Evolutionary conservation across 768 basidiomycete species (phyloP).

Genomic region (Naematelia aurantialba): DNA sequence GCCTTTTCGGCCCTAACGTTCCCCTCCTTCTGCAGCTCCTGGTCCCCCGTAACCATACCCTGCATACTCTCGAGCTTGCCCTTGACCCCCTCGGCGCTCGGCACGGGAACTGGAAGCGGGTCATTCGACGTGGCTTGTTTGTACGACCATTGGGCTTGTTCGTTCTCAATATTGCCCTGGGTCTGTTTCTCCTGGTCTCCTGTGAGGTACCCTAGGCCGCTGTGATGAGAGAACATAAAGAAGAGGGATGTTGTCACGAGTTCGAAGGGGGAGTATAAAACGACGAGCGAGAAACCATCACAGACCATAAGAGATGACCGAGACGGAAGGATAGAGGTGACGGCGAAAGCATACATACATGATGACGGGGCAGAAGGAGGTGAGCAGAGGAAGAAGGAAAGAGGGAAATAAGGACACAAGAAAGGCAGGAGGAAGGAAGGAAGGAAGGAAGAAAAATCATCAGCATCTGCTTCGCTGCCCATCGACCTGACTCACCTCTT

Average conservation of each 20-base stretch:
- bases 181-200: constrained; percentile 41
- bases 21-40: constrained; percentile 42
- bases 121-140: constrained; percentile 38
- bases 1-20: constrained; percentile 47
- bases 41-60: constrained; percentile 47
- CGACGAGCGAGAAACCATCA: too few species aligned
- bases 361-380: not conserved
- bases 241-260: not conserved
- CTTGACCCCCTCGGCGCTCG: constrained; percentile 35
- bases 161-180: constrained; percentile 41
- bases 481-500: constrained; percentile 30
- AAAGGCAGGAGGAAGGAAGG: not conserved
- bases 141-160: constrained; percentile 46
- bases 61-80: constrained; percentile 41
- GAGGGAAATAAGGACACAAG: not conserved
- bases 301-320: not conserved
- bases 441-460: constrained; percentile 1
- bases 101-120: constrained; percentile 22
- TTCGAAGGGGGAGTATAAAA: not conserved
- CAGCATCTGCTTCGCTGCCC: not conserved
- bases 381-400: not conserved
- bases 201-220: constrained; percentile 41
- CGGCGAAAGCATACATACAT: too few species aligned
- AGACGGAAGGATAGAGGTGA: not conserved
- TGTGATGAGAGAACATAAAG: constrained; percentile 4